Percentiles rank a stretch among this genome's conserved stretches.
phyloP scores from a whole-genome alignment of 441 rosid species.

The Iberis amara region DNA sequence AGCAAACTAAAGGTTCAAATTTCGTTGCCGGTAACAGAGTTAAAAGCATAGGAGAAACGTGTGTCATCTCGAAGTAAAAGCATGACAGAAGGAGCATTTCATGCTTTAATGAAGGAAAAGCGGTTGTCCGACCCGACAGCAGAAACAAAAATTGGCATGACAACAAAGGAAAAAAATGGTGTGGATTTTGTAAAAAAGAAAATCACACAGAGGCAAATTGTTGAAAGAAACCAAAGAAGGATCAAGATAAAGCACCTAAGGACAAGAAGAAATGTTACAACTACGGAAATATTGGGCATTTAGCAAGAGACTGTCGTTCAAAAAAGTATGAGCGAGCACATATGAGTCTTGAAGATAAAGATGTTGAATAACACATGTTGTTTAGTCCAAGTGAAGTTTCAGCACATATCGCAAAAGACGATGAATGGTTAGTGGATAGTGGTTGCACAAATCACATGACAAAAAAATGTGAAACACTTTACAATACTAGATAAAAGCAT shows the following conservation, averaged over 20 bases:
- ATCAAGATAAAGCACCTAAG: not conserved
- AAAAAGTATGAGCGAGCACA: not conserved
- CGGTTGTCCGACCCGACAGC: no score
- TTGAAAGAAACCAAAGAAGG: not conserved
- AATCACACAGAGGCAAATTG: not conserved
- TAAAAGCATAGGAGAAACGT: not conserved
- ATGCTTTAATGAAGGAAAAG: not conserved
- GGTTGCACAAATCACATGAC: not conserved
- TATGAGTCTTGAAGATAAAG: not conserved
- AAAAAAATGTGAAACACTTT: not conserved
- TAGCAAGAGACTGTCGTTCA: not conserved
- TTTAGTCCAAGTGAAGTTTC: not conserved
- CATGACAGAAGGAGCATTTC: not conserved
- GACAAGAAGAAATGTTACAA: not conserved
- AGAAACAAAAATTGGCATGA: no score
- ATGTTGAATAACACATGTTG: not conserved
- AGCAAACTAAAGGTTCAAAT: not conserved
- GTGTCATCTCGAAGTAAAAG: not conserved
- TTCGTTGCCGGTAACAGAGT: not conserved
- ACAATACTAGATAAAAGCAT: not conserved
- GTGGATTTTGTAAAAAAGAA: not conserved
- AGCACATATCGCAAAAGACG: not conserved
- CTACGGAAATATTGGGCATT: not conserved
- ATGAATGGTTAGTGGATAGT: not conserved
- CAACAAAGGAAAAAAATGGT: not conserved